Evolutionary conservation across 192 early-diverging fungal species (phyloP).

Genomic region (Backusella mclennaniae): DNA sequence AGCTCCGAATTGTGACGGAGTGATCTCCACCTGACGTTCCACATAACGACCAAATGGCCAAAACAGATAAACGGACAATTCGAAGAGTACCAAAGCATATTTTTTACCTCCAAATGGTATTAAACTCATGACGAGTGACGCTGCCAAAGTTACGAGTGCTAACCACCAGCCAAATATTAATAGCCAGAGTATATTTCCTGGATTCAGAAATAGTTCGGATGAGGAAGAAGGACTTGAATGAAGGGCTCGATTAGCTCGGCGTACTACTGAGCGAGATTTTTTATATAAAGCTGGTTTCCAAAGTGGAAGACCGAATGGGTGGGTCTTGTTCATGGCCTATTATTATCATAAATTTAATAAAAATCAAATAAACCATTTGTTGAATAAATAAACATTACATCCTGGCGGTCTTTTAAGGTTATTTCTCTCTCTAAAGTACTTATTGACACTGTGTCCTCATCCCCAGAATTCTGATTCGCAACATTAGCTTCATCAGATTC

Average conservation of each 20-base stretch:
- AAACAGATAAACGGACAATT: conserved; percentile 82
- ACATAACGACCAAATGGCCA: conserved; percentile 98
- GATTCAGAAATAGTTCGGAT: conserved; percentile 65
- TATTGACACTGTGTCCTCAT: background rate
- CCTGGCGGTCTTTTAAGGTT: background rate
- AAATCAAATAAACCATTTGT: background rate
- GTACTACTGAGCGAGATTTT: conserved; percentile 89
- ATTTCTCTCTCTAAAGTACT: background rate
- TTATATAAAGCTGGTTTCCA: conserved; percentile 98
- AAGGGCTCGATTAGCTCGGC: conserved; percentile 76
- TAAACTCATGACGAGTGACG: conserved; percentile 60
- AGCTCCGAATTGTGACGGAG: conserved; percentile 10
- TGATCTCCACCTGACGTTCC: conserved; percentile 52
- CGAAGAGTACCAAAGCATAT: conserved; percentile 67
- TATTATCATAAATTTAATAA: background rate
- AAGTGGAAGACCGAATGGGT: conserved; percentile 92
- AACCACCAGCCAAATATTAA: conserved; percentile 92
- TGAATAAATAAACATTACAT: background rate
- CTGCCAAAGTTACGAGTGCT: conserved; percentile 57
- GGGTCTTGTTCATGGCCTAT: conserved; percentile 74
- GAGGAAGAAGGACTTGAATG: conserved; percentile 68
- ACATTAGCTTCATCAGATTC: background rate
- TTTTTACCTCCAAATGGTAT: conserved; percentile 42
- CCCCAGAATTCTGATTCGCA: background rate
- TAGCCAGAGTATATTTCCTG: conserved; percentile 87